Base-by-base conservation (phyloP, 495 filamentous ascomycete species). In the Hyaloscypha bicolor region DNA sequence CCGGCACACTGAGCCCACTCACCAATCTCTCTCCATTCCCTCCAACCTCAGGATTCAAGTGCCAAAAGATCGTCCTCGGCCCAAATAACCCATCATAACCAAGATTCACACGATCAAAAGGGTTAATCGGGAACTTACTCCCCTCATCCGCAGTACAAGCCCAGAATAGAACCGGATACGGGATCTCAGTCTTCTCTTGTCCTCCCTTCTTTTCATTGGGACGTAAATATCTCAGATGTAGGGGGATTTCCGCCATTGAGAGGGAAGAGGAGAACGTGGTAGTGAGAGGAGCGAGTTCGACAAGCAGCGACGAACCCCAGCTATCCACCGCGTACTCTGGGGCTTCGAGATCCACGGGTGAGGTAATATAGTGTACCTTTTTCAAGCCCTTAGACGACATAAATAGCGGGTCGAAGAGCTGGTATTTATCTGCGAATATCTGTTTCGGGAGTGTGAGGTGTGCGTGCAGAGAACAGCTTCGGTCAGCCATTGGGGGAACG, bases 301-400 rank as follows among this genome's bases (percentile, higher is more conserved):
- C 71, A 16, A 98, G 84, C 63, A 94, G 80, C 12, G 84, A 86
- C 14, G 89, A 92, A 22, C 95, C 95, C 96, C 95, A 98, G 64
- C 82, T 73, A 30, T 82, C 74, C 53, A 91, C 81, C 12, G 87
- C 86, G 83, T 95, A 99, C 69, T 90, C 89, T 11, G 95, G 95
- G 0, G 93, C 93, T 78, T 99, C 95, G 57, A 99, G 93, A 70
- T 98, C 95, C 4, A 93, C 92, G 53, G 92, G 92, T 51, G 92
- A 89, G 45, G 88, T 85, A 55, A 91, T 83, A 62, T 87, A 86
- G 51, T 85, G 87, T 51, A 97, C 76, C 0, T 83, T 77, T 30
- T 80, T 82, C 55, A 99, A 79, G 71, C 93, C 90, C 59, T 96
- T 91, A 2, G 91, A 92, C 22, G 84, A 67, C 39, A 94, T 82